Conservation (phyloP, 768 basidiomycete species). For the Amanita brunnescens region DNA sequence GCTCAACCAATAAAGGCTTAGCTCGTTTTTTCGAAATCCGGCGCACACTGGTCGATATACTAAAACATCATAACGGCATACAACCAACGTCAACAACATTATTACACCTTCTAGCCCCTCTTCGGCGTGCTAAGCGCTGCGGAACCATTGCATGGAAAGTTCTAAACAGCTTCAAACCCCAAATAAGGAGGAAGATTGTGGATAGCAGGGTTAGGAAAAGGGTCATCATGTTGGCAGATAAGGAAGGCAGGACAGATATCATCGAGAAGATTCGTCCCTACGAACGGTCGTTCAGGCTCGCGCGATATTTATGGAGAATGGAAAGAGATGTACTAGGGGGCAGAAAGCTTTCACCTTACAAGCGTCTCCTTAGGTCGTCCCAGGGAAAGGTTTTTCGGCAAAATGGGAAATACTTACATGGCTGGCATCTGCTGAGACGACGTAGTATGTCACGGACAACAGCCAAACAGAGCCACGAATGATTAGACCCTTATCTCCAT, state of each 20-base stretch:
- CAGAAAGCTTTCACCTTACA: constrained; percentile 7
- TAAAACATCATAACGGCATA: constrained; percentile 38
- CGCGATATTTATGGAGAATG: constrained; percentile 12
- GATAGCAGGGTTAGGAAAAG: constrained; percentile 54
- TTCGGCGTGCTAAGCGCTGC: constrained; percentile 39
- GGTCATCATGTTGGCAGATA: constrained; percentile 49
- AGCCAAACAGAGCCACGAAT: neutral
- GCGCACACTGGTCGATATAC: constrained; percentile 33
- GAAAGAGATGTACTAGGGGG: constrained; percentile 14
- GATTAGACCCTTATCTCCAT: neutral
- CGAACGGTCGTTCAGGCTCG: constrained; percentile 11
- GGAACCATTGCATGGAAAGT: constrained; percentile 44
- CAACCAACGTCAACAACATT: constrained; percentile 53
- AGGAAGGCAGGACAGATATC: constrained; percentile 55
- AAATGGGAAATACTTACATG: neutral
- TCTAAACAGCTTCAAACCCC: constrained; percentile 34
- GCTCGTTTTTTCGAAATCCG: constrained; percentile 35
- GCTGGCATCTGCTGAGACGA: neutral
- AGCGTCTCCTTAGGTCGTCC: constrained; percentile 2
- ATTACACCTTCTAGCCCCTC: constrained; percentile 45
- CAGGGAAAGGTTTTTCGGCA: constrained; percentile 2
- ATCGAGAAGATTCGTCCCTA: constrained; percentile 21
- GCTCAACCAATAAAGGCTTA: constrained; percentile 24
- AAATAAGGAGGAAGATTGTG: constrained; percentile 49
- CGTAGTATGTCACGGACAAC: neutral